Evolutionary conservation across 768 basidiomycete species (phyloP), one percentile per base, ranked within the genome.

Genomic region (Coprinopsis cinerea): DNA sequence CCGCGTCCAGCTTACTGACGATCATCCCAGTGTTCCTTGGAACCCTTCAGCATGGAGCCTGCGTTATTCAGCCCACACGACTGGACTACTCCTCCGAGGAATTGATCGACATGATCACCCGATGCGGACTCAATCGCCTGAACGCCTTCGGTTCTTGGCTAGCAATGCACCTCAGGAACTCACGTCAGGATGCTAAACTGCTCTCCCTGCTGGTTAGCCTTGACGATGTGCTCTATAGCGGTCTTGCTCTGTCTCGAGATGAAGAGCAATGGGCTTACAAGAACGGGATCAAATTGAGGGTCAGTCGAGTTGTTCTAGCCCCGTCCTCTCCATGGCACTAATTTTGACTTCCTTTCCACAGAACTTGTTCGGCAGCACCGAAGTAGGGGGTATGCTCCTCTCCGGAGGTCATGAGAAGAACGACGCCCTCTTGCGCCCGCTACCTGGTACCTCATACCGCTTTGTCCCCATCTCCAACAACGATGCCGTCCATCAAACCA

Each of bases 321-420:
- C 48, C 48, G 13, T 44, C 30, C 20, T 47, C 30, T 47, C 57
- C 26, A 43, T 32, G 52, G 55, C 42, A 53, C 52, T 69, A 54
- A 67, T 52, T 44, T 52, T 32, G 59, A 18, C 9, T 43, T 43
- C 37, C 18, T 39, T 54, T n/a, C 35, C 51, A 34, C 51, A 86
- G 82, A 90, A 88, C 61, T 70, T 87, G 15, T 90, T 89, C 60
- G 88, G 88, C 15, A 87, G 79, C 63, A 91, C 88, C 1, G 88
- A 91, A 70, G 78, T 84, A 53, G 86, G 85, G 35, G 82, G 78
- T 1, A 85, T 85, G 74, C 68, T 91, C 47, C 61, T 81, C 23
- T 83, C 85, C 37, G 82, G 81, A 37, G 78, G 75, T 27, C 65
- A 69, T 47, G 80, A 76, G 32, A 68, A 65, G 42, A 71, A 77